A percentile compares a stretch with the other conserved stretches of the same genome.
These are phyloP conservation scores for Dacryopinax primogenitus DNA, from an alignment of 768 basidiomycete species.

Conservation along the genomic window DNA sequence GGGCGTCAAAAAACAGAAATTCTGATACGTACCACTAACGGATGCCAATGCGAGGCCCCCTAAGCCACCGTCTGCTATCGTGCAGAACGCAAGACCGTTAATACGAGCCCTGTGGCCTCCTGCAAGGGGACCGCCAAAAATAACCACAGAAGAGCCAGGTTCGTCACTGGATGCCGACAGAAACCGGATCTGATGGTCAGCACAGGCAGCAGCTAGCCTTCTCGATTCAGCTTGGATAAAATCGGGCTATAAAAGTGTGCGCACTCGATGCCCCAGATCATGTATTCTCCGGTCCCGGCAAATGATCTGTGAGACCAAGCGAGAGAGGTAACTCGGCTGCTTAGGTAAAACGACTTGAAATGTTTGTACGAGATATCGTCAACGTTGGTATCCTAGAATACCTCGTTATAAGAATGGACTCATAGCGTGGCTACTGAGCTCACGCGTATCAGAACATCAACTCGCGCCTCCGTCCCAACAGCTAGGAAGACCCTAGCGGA, in stretches of 20 bases:
- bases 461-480: background rate
- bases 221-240: background rate
- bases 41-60: background rate
- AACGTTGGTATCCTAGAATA: slow-evolving; percentile 28
- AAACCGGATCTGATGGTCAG: slow-evolving; percentile 40
- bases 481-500: background rate
- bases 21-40: background rate
- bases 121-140: slow-evolving; percentile 36
- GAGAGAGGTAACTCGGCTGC: slow-evolving; percentile 54
- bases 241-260: slow-evolving; percentile 21
- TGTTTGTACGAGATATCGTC: slow-evolving; percentile 32
- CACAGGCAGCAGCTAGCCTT: slow-evolving; percentile 13
- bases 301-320: slow-evolving; percentile 63
- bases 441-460: background rate
- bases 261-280: slow-evolving; percentile 63
- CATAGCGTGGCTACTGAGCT: background rate
- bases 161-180: slow-evolving; percentile 56
- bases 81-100: background rate
- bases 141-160: slow-evolving; percentile 33
- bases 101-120: background rate
- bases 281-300: slow-evolving; percentile 46
- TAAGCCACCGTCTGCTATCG: background rate
- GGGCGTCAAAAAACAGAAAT: background rate
- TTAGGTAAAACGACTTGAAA: slow-evolving; percentile 63
- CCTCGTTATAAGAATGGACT: background rate